phyloP scores from a whole-genome alignment of 2,329 filamentous ascomycete species.

The Trichoderma koningii region DNA sequence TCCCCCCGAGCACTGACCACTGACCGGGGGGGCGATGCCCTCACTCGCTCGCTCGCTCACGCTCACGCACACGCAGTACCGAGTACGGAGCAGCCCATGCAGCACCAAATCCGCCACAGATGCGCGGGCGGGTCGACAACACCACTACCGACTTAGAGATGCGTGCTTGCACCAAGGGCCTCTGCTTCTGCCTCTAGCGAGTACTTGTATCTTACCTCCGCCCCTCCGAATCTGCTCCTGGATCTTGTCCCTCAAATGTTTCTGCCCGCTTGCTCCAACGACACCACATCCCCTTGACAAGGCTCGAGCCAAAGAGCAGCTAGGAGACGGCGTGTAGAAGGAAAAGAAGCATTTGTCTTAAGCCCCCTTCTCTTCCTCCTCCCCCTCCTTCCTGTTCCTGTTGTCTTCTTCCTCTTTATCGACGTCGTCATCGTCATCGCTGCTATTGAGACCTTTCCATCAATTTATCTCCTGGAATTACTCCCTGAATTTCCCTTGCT shows the following conservation, averaged over 20 bases:
- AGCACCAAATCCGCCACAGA: constrained; percentile 23
- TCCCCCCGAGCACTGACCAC: constrained; percentile 2
- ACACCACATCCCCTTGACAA: constrained; percentile 20
- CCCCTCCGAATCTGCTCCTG: constrained; percentile 24
- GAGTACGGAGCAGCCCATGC: constrained; percentile 14
- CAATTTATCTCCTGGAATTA: not conserved
- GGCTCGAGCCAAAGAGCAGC: not conserved
- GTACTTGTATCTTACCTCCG: constrained; percentile 28
- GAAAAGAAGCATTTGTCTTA: constrained; percentile 23
- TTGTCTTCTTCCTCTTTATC: not conserved
- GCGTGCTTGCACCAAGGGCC: constrained; percentile 15
- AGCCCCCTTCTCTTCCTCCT: constrained; percentile 20
- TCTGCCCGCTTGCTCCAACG: constrained; percentile 18
- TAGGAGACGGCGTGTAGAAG: constrained; percentile 6
- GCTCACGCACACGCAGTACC: not conserved
- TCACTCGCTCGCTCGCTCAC: constrained; percentile 6
- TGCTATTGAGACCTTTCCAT: not conserved
- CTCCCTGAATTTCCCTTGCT: not conserved
- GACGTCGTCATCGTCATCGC: constrained; percentile 14
- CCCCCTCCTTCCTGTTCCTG: too few relatives aligned
- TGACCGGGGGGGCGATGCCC: constrained; percentile 16
- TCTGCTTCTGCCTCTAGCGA: constrained; percentile 26
- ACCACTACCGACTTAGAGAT: constrained; percentile 28
- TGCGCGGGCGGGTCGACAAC: constrained; percentile 28
- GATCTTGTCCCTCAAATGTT: constrained; percentile 24